These are phyloP conservation scores for Adansonia digitata DNA, from an alignment of 345 rosid species.

Conservation along the genomic window DNA sequence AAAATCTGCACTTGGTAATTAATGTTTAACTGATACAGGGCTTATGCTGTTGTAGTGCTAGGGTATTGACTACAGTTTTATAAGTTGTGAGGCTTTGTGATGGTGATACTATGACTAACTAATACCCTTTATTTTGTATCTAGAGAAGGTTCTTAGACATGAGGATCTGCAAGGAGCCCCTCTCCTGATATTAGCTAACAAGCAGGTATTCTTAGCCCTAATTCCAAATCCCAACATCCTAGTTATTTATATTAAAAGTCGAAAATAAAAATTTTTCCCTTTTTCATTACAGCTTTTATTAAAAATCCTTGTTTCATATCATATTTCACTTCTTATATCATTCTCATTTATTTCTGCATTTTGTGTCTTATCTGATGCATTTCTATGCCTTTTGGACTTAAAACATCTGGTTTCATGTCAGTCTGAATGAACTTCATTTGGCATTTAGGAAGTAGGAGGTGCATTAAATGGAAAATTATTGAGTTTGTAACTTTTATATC, in stretches of 20 bases:
- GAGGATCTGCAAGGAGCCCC: conserved; percentile 99
- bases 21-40: background rate
- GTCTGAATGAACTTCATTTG: background rate
- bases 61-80: background rate
- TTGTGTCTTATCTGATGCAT: background rate
- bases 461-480: background rate
- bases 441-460: background rate
- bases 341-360: background rate
- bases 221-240: background rate
- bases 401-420: background rate
- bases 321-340: too few relatives aligned
- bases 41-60: background rate
- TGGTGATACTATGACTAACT: background rate
- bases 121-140: conserved; percentile 10
- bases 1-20: conserved; percentile 82
- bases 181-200: conserved; percentile 84
- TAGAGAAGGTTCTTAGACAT: conserved; percentile 91
- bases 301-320: background rate
- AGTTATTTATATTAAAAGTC: background rate
- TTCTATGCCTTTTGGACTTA: background rate
- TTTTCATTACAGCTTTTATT: background rate
- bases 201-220: conserved; percentile 55
- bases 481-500: background rate
- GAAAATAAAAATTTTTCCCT: background rate
- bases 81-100: background rate